These are phyloP conservation scores for Puya raimondii DNA, from an alignment of 176 grass and related monocot genomes.

Conservation along the genomic window DNA sequence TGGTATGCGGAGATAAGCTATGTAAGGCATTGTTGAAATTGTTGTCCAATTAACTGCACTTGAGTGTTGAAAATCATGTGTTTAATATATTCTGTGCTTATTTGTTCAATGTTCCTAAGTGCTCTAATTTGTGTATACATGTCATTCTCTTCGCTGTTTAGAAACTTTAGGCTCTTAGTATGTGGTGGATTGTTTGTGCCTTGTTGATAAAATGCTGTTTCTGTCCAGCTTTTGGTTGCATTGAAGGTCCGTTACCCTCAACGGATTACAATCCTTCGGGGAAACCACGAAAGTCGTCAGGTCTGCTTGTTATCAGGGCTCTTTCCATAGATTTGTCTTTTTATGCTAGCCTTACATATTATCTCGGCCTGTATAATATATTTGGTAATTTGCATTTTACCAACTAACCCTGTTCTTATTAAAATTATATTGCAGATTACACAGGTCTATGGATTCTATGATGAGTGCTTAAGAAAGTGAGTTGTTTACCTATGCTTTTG, in stretches of 20 bases:
- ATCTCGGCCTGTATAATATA: neutral
- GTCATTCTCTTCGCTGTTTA: too few species aligned
- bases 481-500: slow-evolving; percentile 10
- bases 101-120: too few species aligned
- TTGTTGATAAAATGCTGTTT: neutral
- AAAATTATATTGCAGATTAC: slow-evolving; percentile 45
- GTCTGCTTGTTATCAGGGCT: slow-evolving; percentile 4
- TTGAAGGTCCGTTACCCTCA: slow-evolving; percentile 63
- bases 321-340: neutral
- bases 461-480: slow-evolving; percentile 62
- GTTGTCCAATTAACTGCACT: too few species aligned
- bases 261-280: slow-evolving; percentile 68
- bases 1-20: too few species aligned
- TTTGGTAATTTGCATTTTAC: neutral
- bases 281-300: slow-evolving; percentile 68
- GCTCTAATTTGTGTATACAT: too few species aligned
- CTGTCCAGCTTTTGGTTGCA: slow-evolving; percentile 46
- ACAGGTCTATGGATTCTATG: slow-evolving; percentile 76
- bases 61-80: too few species aligned
- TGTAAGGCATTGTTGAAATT: too few species aligned
- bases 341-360: too few species aligned
- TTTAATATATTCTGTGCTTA: too few species aligned
- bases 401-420: neutral
- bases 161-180: too few species aligned
- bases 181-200: too few species aligned